These are phyloP conservation scores for Debaryomycetaceae sp. DNA, from an alignment of 1,139 yeast genomes.

Conservation along the genomic window DNA sequence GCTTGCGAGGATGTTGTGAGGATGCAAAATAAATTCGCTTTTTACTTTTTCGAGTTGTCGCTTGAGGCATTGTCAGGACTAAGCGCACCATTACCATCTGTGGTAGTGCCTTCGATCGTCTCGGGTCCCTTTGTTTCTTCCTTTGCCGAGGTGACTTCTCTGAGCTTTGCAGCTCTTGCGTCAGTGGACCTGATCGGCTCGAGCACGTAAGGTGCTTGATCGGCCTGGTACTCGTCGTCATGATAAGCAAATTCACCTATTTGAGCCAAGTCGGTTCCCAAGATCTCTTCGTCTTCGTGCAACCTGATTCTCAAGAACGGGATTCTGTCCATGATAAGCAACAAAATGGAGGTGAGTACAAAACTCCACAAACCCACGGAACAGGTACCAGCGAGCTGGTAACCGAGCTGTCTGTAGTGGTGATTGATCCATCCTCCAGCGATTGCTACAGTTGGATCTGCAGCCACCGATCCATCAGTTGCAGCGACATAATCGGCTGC, in stretches of 20 bases:
- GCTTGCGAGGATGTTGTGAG: background rate
- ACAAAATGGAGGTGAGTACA: constrained; percentile 65
- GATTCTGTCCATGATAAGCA: constrained; percentile 69
- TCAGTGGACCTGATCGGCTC: constrained; percentile 69
- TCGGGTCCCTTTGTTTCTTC: constrained; percentile 10
- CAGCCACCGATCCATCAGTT: constrained; percentile 61
- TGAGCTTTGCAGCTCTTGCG: constrained; percentile 38
- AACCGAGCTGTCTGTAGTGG: constrained; percentile 85
- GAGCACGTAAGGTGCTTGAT: constrained; percentile 51
- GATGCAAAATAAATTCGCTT: background rate
- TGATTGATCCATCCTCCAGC: constrained; percentile 94
- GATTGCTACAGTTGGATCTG: constrained; percentile 44
- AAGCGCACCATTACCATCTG: constrained; percentile 16
- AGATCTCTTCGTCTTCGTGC: constrained; percentile 82
- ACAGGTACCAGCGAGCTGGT: constrained; percentile 82
- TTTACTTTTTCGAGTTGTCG: constrained; percentile 15
- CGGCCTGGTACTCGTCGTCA: constrained; percentile 40
- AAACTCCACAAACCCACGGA: constrained; percentile 82
- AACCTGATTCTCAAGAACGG: constrained; percentile 84
- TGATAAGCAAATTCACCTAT: constrained; percentile 82
- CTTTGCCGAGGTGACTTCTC: constrained; percentile 17
- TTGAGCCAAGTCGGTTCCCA: constrained; percentile 86
- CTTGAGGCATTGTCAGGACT: constrained; percentile 21
- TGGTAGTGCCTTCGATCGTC: constrained; percentile 15
- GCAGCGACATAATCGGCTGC: constrained; percentile 93